These are phyloP conservation scores for Endothia cerciana DNA, from an alignment of 2,329 filamentous ascomycete species.

Conservation along the genomic window DNA sequence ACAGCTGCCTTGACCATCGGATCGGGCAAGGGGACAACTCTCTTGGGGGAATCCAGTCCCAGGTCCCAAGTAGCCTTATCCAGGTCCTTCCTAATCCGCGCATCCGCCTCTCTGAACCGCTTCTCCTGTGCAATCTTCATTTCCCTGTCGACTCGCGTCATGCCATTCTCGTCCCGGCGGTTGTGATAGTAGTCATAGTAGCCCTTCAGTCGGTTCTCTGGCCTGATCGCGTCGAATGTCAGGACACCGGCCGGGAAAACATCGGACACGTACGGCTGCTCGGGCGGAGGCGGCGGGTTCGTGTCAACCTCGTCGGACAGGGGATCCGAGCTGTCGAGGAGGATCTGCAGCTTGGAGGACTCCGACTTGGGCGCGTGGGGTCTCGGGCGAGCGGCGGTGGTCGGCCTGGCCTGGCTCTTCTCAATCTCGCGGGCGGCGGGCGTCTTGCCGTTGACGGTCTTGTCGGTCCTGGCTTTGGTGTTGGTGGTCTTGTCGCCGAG, in stretches of 20 bases:
- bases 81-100: slow-evolving; percentile 68
- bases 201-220: slow-evolving; percentile 62
- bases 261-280: slow-evolving; percentile 71
- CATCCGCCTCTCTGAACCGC: slow-evolving; percentile 62
- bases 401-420: slow-evolving; percentile 64
- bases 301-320: slow-evolving; percentile 52
- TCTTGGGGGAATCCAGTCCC: slow-evolving; percentile 50
- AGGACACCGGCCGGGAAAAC: slow-evolving; percentile 63
- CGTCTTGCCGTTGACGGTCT: slow-evolving; percentile 44
- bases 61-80: slow-evolving; percentile 45
- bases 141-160: slow-evolving; percentile 64
- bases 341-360: slow-evolving; percentile 64
- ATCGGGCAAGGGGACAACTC: slow-evolving; percentile 37
- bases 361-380: slow-evolving; percentile 57
- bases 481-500: slow-evolving; percentile 93
- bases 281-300: slow-evolving; percentile 33
- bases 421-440: slow-evolving; percentile 57
- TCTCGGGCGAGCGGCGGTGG: slow-evolving; percentile 62
- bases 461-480: not conserved
- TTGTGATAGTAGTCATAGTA: slow-evolving; percentile 65
- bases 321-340: slow-evolving; percentile 53
- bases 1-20: slow-evolving; percentile 30
- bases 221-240: slow-evolving; percentile 61
- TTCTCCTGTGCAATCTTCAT: slow-evolving; percentile 57
- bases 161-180: slow-evolving; percentile 69